Evolutionary conservation across 345 rosid genomes (phyloP), one percentile per base, ranked within the genome.

Genomic region (Boechera divaricarpa): DNA sequence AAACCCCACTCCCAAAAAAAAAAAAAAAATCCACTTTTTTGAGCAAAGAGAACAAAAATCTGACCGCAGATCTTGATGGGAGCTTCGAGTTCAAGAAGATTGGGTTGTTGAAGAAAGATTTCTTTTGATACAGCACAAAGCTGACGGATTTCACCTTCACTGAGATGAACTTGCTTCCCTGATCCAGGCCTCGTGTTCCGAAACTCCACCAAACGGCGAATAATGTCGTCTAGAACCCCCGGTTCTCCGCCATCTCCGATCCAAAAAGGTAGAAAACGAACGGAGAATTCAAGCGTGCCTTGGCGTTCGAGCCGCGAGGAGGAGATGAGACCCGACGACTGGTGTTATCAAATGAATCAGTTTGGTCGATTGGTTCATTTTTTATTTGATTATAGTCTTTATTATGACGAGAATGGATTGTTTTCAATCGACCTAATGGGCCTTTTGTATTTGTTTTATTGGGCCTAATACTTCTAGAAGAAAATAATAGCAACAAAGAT

Each of bases 21-120:
- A 64, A 13, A 11, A 36, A 58, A 18, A 18, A 18, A 18, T 18
- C 21, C 11, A 41, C 36, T 1, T 7, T 48, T 53, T 32, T 7
- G 7, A 52, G 32, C 12, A 60, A 47, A 44, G 61, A 26, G 73
- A 77, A 28, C 8, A 28, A 63, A 15, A 78, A 51, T 41, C 77
- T 42, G n/a, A 92, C 96, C 98, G 33, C 98, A 92, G 88, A 92
- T 89, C 96, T 92, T 90, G 85, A 92, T 89, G 75, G 98, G 98
- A 24, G 98, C 94, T 65, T 87, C 89, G 11, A 92, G 91, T 53
- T 90, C 96, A 21, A 92, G 96, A 10, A 92, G 91, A 84, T 81
- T 90, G 3, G 98, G 92, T 66, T 92, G 98, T 13, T 87, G 89
- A 69, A 92, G 92, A 49, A 92, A 92, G 69, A 92, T 86, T 71